Conservation (phyloP, 1,284 basidiomycete genomes). For the Papiliotrema fonsecae region DNA sequence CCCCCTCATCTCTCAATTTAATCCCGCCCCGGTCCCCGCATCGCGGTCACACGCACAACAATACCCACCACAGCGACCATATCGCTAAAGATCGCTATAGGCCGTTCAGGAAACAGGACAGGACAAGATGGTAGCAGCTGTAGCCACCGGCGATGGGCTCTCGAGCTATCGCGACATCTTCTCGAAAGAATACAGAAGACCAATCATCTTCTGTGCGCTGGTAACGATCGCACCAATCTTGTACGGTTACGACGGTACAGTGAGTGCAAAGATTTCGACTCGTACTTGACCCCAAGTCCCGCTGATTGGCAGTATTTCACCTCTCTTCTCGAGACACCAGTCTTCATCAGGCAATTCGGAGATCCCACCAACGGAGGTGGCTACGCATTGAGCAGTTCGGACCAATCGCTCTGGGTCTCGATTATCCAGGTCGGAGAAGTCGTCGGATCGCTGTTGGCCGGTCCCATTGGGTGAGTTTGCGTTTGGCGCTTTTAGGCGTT, state of each 20-base stretch:
- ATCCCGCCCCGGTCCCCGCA: no score
- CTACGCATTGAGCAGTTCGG: slow-evolving; percentile 14
- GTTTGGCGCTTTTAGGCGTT: not conserved
- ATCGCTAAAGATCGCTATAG: no score
- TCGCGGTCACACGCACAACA: no score
- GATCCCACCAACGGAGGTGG: not conserved
- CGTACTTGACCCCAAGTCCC: not conserved
- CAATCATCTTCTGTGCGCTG: slow-evolving; percentile 7
- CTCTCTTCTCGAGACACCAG: slow-evolving; percentile 29
- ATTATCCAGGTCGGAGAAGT: slow-evolving; percentile 52
- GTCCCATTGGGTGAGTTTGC: slow-evolving; percentile 36
- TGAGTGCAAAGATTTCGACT: not conserved
- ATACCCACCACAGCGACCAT: no score
- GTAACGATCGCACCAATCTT: slow-evolving; percentile 27
- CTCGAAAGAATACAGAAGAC: slow-evolving; percentile 5
- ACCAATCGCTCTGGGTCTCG: slow-evolving; percentile 39
- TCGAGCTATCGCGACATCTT: slow-evolving; percentile 4
- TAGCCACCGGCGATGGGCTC: not conserved
- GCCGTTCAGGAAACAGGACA: no score
- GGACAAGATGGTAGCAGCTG: slow-evolving; percentile 6
- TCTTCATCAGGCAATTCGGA: slow-evolving; percentile 19
- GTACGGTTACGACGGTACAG: slow-evolving; percentile 47
- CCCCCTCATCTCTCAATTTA: no score
- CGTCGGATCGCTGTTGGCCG: slow-evolving; percentile 46
- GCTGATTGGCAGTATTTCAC: slow-evolving; percentile 31